Evolutionary conservation across 371 early-diverging fungal species (phyloP).

Genomic region (Mucor circinelloides): DNA sequence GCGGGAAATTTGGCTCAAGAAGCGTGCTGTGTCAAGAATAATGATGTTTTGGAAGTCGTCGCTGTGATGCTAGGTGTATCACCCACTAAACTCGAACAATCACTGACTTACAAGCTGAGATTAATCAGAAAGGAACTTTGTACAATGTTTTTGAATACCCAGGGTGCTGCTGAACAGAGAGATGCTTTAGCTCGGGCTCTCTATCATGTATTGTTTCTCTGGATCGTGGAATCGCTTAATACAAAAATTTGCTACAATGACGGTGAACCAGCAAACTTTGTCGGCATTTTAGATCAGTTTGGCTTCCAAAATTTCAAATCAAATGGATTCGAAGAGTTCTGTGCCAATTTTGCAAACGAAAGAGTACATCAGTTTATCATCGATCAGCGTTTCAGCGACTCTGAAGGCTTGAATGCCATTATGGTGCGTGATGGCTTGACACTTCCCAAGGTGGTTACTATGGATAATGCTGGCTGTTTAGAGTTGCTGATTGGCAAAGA

Average conservation of each 20-base stretch:
- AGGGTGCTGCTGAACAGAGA: conserved; percentile 59
- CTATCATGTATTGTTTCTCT: conserved; percentile 76
- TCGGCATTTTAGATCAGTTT: conserved; percentile 74
- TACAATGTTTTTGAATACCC: conserved; percentile 76
- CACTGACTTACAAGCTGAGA: conserved; percentile 63
- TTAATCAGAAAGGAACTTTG: conserved; percentile 70
- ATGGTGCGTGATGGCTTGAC: conserved; percentile 39
- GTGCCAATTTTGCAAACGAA: conserved; percentile 88
- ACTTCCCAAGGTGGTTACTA: conserved; percentile 52
- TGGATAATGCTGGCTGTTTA: conserved; percentile 66
- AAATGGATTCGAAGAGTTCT: conserved; percentile 78
- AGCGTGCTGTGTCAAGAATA: conserved; percentile 53
- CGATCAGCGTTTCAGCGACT: conserved; percentile 68
- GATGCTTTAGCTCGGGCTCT: conserved; percentile 73
- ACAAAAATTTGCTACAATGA: conserved; percentile 66
- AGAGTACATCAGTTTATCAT: conserved; percentile 74
- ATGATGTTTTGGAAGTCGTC: conserved; percentile 66
- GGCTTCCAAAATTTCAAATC: conserved; percentile 68
- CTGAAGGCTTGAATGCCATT: conserved; percentile 22
- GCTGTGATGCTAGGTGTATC: conserved; percentile 79
- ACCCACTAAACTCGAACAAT: conserved; percentile 56
- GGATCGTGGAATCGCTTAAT: conserved; percentile 81
- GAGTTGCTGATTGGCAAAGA: conserved; percentile 57
- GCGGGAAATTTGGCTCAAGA: conserved; percentile 52
- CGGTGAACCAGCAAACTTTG: conserved; percentile 64